phyloP scores from a whole-genome alignment of 768 basidiomycete genomes.

The Agaricus sinodeliciosus region DNA sequence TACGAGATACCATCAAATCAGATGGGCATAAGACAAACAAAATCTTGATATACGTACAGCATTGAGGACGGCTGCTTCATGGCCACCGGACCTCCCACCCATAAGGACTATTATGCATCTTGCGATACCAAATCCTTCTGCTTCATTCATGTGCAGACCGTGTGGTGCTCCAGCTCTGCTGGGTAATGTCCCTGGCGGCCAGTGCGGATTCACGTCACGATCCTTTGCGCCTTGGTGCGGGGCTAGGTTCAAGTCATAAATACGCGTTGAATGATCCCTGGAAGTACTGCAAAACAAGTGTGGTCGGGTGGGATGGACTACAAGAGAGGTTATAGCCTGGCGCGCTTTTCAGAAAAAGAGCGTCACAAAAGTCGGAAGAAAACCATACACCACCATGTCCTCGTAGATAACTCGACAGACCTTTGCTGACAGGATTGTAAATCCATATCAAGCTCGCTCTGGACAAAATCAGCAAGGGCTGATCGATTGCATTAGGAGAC shows the following conservation, averaged over 20 bases:
- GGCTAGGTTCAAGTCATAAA: conserved; percentile 53
- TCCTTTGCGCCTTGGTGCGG: conserved; percentile 7
- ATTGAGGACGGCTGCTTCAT: conserved; percentile 59
- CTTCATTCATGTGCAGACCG: conserved; percentile 53
- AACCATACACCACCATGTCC: conserved; percentile 67
- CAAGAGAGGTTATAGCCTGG: conserved; percentile 61
- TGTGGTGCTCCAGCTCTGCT: conserved; percentile 65
- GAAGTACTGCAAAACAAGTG: conserved; percentile 68
- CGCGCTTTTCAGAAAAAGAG: conserved; percentile 6
- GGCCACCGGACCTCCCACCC: conserved; percentile 70
- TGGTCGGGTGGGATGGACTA: conserved; percentile 52
- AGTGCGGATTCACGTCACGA: conserved; percentile 41
- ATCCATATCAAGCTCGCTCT: conserved; percentile 49
- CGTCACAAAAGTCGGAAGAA: background rate
- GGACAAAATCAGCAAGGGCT: conserved; percentile 58
- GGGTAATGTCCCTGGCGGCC: conserved; percentile 42
- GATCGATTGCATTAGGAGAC: conserved; percentile 30
- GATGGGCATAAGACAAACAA: conserved; percentile 1
- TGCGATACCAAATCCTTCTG: conserved; percentile 57
- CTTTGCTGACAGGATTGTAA: conserved; percentile 35
- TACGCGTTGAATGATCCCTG: conserved; percentile 59
- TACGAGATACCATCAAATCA: conserved; percentile 17
- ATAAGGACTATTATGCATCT: conserved; percentile 59
- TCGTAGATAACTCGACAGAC: conserved; percentile 42
- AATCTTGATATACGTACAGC: conserved; percentile 36